A percentile compares a stretch with the other conserved stretches of the same genome.
Evolutionary conservation across 345 rosid species (phyloP).

Genomic region (Salix dunnii): DNA sequence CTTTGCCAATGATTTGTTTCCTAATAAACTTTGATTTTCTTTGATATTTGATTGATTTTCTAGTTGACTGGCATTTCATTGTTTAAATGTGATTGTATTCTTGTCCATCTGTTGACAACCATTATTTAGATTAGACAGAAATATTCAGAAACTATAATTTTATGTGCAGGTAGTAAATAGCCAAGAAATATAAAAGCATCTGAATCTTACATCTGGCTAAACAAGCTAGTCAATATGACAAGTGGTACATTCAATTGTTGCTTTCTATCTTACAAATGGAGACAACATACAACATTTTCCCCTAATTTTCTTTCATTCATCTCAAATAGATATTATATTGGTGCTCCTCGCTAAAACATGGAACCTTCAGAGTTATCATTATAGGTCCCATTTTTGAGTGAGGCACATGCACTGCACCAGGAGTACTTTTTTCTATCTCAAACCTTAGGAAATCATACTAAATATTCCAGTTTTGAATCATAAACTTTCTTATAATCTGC

Average conservation of each 20-base stretch:
- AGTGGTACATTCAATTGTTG: neutral
- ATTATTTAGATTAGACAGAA: neutral
- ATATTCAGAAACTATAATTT: neutral
- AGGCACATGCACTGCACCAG: neutral
- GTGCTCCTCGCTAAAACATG: neutral
- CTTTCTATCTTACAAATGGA: neutral
- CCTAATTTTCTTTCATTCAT: neutral
- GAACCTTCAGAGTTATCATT: neutral
- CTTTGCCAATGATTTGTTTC: neutral
- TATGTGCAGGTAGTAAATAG: neutral
- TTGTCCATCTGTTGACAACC: neutral
- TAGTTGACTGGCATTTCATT: neutral
- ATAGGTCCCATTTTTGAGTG: neutral
- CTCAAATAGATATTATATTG: neutral
- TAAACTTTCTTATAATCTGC: neutral
- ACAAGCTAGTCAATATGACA: neutral
- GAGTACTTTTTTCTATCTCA: neutral
- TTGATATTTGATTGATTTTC: neutral
- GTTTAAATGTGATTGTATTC: neutral
- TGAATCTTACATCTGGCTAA: neutral
- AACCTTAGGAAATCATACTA: neutral
- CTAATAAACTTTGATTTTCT: neutral
- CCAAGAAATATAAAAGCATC: neutral
- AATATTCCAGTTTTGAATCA: neutral
- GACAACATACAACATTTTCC: neutral